Conservation (phyloP, 345 rosid genomes). For the Durio zibethinus region DNA sequence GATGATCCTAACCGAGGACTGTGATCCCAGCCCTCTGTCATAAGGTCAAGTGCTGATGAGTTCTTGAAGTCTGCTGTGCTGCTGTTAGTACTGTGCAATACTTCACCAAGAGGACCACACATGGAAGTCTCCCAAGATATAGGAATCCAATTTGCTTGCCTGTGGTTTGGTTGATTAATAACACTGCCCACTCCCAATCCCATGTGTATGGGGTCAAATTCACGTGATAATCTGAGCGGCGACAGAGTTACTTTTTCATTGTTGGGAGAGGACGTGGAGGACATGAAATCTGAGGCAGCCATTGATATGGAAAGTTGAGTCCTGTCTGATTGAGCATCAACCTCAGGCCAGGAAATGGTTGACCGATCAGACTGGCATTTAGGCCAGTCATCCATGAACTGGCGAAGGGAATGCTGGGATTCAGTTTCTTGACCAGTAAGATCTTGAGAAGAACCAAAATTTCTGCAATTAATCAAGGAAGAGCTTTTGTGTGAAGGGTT, state of each 20-base stretch:
- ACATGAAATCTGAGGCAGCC: conserved; percentile 44
- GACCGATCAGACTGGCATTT: conserved; percentile 38
- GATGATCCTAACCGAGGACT: conserved; percentile 56
- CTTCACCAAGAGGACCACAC: conserved; percentile 82
- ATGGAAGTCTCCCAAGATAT: conserved; percentile 56
- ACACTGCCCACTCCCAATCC: conserved; percentile 45
- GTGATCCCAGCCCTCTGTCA: conserved; percentile 53
- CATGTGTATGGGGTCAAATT: conserved; percentile 48
- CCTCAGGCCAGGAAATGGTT: conserved; percentile 42
- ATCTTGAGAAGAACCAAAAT: conserved; percentile 40
- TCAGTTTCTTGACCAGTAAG: conserved; percentile 31
- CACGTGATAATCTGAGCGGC: conserved; percentile 43
- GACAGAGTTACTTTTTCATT: conserved; percentile 39
- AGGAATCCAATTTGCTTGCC: conserved; percentile 52
- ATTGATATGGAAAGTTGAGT: conserved; percentile 63
- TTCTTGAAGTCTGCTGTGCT: conserved; percentile 36
- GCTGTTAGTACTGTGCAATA: conserved; percentile 44
- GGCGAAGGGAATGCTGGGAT: conserved; percentile 45
- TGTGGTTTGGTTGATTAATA: conserved; percentile 33
- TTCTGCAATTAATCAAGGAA: conserved; percentile 29
- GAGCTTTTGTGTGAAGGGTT: conserved; percentile 41
- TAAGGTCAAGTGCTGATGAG: conserved; percentile 43
- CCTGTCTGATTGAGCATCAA: conserved; percentile 41
- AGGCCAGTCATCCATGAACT: conserved; percentile 66
- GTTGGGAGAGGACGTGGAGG: conserved; percentile 51